Evolutionary conservation across 345 rosid species (phyloP).

Genomic region (Pelargonium nanum): DNA sequence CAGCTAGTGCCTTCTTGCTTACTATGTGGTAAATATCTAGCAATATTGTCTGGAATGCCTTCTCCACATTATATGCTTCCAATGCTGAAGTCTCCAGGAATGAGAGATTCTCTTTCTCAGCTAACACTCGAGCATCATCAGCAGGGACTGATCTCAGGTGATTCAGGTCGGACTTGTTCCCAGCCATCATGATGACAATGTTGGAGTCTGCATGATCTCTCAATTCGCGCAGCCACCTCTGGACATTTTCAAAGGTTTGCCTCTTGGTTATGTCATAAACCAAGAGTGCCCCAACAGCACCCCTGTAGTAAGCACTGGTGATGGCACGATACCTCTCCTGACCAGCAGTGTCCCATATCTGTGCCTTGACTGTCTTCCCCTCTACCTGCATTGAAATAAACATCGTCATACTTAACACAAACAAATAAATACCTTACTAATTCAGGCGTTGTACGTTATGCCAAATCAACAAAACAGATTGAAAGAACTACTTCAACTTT

Average conservation of each 20-base stretch:
- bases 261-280: slow-evolving; percentile 64
- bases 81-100: slow-evolving; percentile 58
- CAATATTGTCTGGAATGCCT: slow-evolving; percentile 52
- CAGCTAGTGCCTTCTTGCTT: slow-evolving; percentile 56
- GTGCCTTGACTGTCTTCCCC: slow-evolving; percentile 65
- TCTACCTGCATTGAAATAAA: slow-evolving; percentile 33
- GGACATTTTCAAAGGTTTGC: slow-evolving; percentile 52
- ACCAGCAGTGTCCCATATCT: slow-evolving; percentile 71
- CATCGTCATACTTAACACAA: not conserved
- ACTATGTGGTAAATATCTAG: slow-evolving; percentile 47
- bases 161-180: slow-evolving; percentile 55
- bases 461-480: not conserved
- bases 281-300: slow-evolving; percentile 58
- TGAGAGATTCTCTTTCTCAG: slow-evolving; percentile 37
- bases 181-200: slow-evolving; percentile 64
- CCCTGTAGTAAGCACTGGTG: slow-evolving; percentile 66
- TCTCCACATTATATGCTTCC: slow-evolving; percentile 47
- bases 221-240: slow-evolving; percentile 55
- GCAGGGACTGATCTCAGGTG: slow-evolving; percentile 34
- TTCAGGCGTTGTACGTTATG: not conserved
- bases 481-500: not conserved
- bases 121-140: slow-evolving; percentile 31
- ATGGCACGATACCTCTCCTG: slow-evolving; percentile 65
- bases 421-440: not conserved
- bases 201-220: slow-evolving; percentile 67